phyloP scores from a whole-genome alignment of 1,284 basidiomycete genomes.

The Marasmius oreades region DNA sequence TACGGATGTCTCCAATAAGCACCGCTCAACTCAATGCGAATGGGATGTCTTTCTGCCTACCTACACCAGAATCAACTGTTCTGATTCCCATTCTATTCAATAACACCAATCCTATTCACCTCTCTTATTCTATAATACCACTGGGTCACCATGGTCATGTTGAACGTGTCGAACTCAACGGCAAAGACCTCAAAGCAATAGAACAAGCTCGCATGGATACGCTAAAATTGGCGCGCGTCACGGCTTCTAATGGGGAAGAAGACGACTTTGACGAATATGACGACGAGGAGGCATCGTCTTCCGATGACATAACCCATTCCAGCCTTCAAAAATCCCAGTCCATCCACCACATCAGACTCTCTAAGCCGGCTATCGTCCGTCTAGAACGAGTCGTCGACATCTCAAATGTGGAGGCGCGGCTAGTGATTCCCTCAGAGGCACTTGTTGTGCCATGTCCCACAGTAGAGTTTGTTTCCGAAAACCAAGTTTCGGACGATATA shows the following conservation, averaged over 20 bases:
- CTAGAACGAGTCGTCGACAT: constrained; percentile 73
- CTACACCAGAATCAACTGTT: constrained; percentile 50
- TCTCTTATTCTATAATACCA: constrained; percentile 77
- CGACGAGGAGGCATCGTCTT: constrained; percentile 46
- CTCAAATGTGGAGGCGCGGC: constrained; percentile 61
- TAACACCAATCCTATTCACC: constrained; percentile 76
- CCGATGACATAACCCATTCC: constrained; percentile 28
- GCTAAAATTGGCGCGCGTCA: constrained; percentile 43
- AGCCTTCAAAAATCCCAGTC: constrained; percentile 31
- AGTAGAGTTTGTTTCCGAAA: constrained; percentile 59
- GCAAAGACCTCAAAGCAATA: constrained; percentile 66
- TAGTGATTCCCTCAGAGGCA: constrained; percentile 67
- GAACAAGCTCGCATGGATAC: constrained; percentile 54
- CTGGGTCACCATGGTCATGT: constrained; percentile 52
- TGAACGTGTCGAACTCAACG: constrained; percentile 52
- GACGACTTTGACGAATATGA: constrained; percentile 64
- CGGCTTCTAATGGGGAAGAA: constrained; percentile 36
- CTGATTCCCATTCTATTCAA: constrained; percentile 85
- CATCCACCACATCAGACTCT: constrained; percentile 68
- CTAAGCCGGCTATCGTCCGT: constrained; percentile 67
- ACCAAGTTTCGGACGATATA: constrained; percentile 40
- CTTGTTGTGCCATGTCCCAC: constrained; percentile 80
- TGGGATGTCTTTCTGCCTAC: constrained; percentile 66
- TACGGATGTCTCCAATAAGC: constrained; percentile 86
- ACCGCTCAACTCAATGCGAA: constrained; percentile 82